Evolutionary conservation across 139 green algal species (phyloP).

Genomic region (Astrephomene gubernaculifera): DNA sequence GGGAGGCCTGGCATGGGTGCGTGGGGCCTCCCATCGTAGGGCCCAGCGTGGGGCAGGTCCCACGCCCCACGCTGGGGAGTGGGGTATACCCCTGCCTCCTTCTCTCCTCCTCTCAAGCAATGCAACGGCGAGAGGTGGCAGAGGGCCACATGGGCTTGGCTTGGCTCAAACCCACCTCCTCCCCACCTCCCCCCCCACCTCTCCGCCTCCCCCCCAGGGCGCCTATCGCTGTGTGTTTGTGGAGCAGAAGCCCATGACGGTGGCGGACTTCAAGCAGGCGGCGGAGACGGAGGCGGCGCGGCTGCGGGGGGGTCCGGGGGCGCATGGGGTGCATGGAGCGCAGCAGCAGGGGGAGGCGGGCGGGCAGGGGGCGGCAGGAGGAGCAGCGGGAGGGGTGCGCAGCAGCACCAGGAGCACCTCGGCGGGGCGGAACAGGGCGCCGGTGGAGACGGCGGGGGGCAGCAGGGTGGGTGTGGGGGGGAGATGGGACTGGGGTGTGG

Average conservation of each 20-base stretch:
- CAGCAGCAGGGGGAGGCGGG: constrained; percentile 1
- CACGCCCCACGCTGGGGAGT: no score
- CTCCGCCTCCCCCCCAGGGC: constrained; percentile 3
- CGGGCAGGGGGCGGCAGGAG: neutral
- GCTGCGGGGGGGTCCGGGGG: constrained; percentile 1
- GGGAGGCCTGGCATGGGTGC: no score
- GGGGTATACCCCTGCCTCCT: no score
- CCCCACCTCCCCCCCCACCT: neutral
- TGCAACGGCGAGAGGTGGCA: no score
- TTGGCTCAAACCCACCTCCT: neutral
- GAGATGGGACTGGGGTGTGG: neutral
- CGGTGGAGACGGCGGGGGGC: neutral
- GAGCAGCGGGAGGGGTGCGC: neutral
- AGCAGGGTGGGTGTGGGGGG: neutral
- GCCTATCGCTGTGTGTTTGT: constrained; percentile 60
- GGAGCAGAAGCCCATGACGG: constrained; percentile 67
- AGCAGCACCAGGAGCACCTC: constrained; percentile 8
- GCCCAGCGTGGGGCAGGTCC: no score
- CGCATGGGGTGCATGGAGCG: no score
- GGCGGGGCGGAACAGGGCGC: neutral
- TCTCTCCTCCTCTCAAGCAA: no score
- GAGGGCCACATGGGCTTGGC: no score
- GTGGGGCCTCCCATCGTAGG: no score
- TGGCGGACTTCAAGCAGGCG: constrained; percentile 56
- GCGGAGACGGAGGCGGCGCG: constrained; percentile 45